Evolutionary conservation across 108 stramenopile genomes (phyloP).

Genomic region (Cyclostephanos tholiformis): DNA sequence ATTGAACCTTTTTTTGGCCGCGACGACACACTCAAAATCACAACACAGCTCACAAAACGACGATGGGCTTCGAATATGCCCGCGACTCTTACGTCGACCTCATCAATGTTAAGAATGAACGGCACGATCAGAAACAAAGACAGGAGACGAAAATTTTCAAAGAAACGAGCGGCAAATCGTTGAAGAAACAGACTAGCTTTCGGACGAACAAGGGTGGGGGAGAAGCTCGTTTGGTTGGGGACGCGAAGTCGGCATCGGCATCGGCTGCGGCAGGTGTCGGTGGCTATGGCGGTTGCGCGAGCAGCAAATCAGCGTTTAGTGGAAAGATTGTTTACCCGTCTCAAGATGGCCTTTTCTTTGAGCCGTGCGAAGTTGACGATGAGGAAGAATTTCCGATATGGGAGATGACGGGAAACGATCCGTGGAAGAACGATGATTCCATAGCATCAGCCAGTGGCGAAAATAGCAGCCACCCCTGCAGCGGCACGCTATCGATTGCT

Average conservation of each 20-base stretch:
- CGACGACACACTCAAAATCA: too few relatives aligned
- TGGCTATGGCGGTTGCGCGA: neutral
- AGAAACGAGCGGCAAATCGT: neutral
- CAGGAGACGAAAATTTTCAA: too few relatives aligned
- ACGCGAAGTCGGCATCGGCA: too few relatives aligned
- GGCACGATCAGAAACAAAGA: neutral
- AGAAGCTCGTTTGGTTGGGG: too few relatives aligned
- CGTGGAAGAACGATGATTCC: neutral
- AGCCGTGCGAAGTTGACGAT: neutral
- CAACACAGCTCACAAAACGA: too few relatives aligned
- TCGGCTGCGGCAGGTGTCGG: too few relatives aligned
- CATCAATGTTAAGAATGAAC: neutral
- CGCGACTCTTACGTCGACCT: slow-evolving; percentile 21
- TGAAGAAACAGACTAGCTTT: neutral
- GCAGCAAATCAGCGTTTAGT: neutral
- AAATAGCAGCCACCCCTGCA: neutral
- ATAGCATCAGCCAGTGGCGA: slow-evolving; percentile 3
- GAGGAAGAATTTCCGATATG: slow-evolving; percentile 13
- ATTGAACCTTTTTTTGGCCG: too few relatives aligned
- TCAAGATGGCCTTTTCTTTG: neutral
- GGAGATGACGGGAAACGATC: slow-evolving; percentile 6
- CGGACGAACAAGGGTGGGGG: too few relatives aligned
- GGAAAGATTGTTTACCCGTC: neutral
- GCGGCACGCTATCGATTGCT: slow-evolving; percentile 5
- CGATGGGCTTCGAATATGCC: slow-evolving; percentile 24